Percentiles rank a stretch among this genome's conserved stretches.
phyloP scores from a whole-genome alignment of 441 rosid species.

The Sinapis alba region DNA sequence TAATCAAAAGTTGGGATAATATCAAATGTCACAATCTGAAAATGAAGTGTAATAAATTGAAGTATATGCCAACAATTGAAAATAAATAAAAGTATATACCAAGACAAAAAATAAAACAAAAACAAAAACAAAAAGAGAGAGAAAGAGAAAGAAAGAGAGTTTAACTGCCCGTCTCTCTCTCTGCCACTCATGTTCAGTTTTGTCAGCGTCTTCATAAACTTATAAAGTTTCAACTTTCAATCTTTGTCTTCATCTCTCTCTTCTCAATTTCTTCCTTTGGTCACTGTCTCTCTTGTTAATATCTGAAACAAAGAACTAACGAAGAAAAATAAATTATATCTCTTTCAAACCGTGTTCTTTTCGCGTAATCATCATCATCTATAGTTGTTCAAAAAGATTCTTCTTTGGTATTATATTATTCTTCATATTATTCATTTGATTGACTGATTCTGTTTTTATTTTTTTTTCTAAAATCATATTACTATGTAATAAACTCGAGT shows the following conservation, averaged over 20 bases:
- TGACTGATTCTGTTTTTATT: conserved; percentile 25
- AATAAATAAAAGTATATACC: background rate
- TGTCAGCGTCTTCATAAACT: conserved; percentile 34
- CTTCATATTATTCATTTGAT: background rate
- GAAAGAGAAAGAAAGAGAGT: conserved; percentile 11
- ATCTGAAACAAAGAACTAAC: background rate
- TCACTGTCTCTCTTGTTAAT: conserved; percentile 11
- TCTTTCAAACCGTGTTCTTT: conserved; percentile 20
- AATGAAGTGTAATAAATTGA: background rate
- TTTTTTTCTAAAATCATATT: too few species aligned
- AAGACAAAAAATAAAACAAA: background rate
- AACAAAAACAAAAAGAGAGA: background rate
- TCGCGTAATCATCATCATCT: conserved; percentile 22
- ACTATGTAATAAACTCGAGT: conserved; percentile 22
- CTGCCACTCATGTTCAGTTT: conserved; percentile 40
- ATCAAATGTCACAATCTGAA: conserved; percentile 17
- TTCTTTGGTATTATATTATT: background rate
- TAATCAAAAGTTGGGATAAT: background rate
- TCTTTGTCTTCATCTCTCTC: conserved; percentile 13
- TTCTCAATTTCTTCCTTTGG: background rate
- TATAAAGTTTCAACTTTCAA: background rate
- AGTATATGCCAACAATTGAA: background rate
- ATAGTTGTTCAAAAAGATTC: conserved; percentile 18
- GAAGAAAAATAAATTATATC: background rate
- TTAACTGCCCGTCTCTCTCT: conserved; percentile 30